phyloP scores from a whole-genome alignment of 495 filamentous ascomycete species.

The Bacidia gigantensis region DNA sequence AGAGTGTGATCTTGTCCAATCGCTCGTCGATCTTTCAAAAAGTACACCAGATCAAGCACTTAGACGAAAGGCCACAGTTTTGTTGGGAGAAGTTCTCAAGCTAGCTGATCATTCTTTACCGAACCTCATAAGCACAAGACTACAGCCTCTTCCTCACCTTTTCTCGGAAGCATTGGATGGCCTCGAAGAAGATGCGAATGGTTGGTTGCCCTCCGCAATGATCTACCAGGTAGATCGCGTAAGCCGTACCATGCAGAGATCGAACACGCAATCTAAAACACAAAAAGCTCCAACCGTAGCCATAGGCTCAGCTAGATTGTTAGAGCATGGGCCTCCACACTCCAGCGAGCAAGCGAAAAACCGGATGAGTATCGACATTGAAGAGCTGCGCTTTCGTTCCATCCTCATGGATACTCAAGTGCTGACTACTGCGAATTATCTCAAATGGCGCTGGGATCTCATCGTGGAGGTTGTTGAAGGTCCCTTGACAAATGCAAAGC shows the following conservation, averaged over 20 bases:
- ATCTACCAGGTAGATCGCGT: constrained; percentile 97
- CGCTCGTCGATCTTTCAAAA: constrained; percentile 50
- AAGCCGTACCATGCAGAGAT: constrained; percentile 82
- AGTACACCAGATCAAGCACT: constrained; percentile 60
- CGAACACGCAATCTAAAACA: constrained; percentile 33
- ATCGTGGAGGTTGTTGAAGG: constrained; percentile 86
- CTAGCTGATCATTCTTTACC: constrained; percentile 77
- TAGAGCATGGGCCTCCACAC: constrained; percentile 14
- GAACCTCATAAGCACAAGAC: constrained; percentile 54
- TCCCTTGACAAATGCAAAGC: constrained; percentile 78
- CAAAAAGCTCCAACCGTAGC: constrained; percentile 20
- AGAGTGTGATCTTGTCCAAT: constrained; percentile 62
- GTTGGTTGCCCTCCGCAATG: constrained; percentile 66
- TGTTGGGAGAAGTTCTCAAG: constrained; percentile 82
- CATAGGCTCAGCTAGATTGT: constrained; percentile 1
- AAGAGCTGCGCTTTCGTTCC: constrained; percentile 76
- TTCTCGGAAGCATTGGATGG: constrained; percentile 63
- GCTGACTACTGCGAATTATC: constrained; percentile 67
- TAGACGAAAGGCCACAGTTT: constrained; percentile 74
- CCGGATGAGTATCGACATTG: constrained; percentile 58
- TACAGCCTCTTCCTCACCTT: constrained; percentile 76
- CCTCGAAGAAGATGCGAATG: constrained; percentile 39
- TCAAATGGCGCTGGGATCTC: constrained; percentile 95
- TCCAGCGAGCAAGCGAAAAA: constrained; percentile 54
- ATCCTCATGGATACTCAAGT: constrained; percentile 79